A percentile compares a stretch with the other conserved stretches of the same genome.
Evolutionary conservation across 2,329 filamentous ascomycete species (phyloP).

Genomic region (Verticillium tricorpus): DNA sequence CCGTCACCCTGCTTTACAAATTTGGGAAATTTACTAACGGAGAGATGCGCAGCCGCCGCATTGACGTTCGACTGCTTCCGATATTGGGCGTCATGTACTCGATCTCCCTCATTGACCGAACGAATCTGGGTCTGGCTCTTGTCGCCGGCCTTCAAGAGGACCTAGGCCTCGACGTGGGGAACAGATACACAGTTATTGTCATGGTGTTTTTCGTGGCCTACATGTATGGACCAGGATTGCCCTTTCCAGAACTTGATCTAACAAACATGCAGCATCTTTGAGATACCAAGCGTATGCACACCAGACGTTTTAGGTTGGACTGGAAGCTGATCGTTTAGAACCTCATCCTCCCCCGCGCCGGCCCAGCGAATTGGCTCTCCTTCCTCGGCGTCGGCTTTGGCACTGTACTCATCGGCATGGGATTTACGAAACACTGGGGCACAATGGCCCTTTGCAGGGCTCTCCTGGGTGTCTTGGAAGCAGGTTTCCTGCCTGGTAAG

Average conservation of each 20-base stretch:
- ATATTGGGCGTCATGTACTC: conserved; percentile 21
- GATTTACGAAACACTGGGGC: conserved; percentile 21
- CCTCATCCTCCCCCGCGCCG: conserved; percentile 19
- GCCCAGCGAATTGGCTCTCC: conserved; percentile 20
- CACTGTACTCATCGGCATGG: conserved; percentile 21
- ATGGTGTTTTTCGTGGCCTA: conserved; percentile 18
- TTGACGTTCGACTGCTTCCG: conserved; percentile 32
- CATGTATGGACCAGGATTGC: conserved; percentile 11
- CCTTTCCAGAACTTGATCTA: background rate
- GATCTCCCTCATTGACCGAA: conserved; percentile 15
- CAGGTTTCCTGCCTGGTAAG: conserved; percentile 20
- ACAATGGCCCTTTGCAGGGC: conserved; percentile 20
- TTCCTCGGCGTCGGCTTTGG: conserved; percentile 21
- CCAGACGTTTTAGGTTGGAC: conserved; percentile 5
- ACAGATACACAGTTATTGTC: conserved; percentile 12
- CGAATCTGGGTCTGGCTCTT: conserved; percentile 10
- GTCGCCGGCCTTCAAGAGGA: conserved; percentile 14
- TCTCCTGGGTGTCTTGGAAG: conserved; percentile 14
- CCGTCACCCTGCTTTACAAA: background rate
- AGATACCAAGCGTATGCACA: conserved; percentile 13
- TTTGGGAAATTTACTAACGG: background rate
- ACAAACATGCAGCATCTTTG: conserved; percentile 5
- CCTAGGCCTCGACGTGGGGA: conserved; percentile 9
- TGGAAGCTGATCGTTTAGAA: conserved; percentile 11
- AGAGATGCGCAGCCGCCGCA: conserved; percentile 6